Percentiles rank a stretch among this genome's conserved stretches.
Evolutionary conservation across 1,284 basidiomycete species (phyloP).

Genomic region (Mycosarcoma mackinlayi): DNA sequence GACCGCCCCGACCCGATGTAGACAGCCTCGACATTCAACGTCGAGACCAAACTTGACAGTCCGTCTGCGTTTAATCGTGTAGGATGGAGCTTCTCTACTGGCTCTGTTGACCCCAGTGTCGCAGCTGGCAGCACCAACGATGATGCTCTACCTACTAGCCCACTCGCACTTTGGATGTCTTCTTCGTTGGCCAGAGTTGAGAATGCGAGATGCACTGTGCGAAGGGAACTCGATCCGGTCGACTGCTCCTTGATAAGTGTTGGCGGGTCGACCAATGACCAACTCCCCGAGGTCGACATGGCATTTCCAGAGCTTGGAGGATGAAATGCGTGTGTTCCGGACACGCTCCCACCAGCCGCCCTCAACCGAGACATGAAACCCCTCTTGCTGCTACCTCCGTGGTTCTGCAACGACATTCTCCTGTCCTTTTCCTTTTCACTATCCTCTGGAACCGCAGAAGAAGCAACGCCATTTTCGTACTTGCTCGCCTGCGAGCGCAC

Average conservation of each 20-base stretch:
- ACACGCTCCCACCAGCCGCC: slow-evolving; percentile 19
- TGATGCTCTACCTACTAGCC: slow-evolving; percentile 10
- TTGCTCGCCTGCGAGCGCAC: slow-evolving; percentile 29
- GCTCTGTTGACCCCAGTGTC: not conserved
- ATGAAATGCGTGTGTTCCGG: slow-evolving; percentile 13
- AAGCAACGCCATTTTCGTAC: slow-evolving; percentile 20
- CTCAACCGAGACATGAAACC: slow-evolving; percentile 42
- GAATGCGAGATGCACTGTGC: slow-evolving; percentile 20
- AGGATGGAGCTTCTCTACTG: slow-evolving; percentile 9
- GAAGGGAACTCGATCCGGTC: not conserved
- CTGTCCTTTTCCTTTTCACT: slow-evolving; percentile 17
- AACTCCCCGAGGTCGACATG: slow-evolving; percentile 33
- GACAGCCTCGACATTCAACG: slow-evolving; percentile 12
- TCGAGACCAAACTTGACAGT: not conserved
- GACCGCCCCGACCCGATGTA: slow-evolving; percentile 26
- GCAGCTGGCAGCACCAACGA: not conserved
- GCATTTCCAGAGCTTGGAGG: slow-evolving; percentile 2
- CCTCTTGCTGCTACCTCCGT: slow-evolving; percentile 10
- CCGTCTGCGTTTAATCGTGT: slow-evolving; percentile 8
- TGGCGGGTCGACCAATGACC: slow-evolving; percentile 29
- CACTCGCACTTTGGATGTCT: slow-evolving; percentile 7
- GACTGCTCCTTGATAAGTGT: slow-evolving; percentile 18
- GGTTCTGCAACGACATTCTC: slow-evolving; percentile 28
- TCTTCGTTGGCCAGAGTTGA: slow-evolving; percentile 5
- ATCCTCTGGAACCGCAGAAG: not conserved